A percentile compares a stretch with the other conserved stretches of the same genome.
phyloP scores from a whole-genome alignment of 202 grass and related monocot species.

The Eragrostis tef region DNA sequence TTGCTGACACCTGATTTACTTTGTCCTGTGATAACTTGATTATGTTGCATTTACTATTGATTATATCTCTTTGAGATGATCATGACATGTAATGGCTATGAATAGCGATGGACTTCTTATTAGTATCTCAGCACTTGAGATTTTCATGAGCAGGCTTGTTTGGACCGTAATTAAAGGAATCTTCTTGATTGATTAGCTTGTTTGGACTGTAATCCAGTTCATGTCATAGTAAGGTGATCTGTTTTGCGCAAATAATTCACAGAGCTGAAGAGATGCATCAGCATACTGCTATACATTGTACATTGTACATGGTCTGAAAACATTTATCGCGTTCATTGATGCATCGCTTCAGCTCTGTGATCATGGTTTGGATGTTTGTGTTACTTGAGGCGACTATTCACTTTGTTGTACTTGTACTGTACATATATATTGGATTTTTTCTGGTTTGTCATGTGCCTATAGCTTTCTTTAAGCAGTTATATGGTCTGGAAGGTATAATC shows the following conservation, averaged over 20 bases:
- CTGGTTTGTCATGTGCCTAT: not conserved
- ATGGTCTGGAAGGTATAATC: not conserved
- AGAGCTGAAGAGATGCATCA: no score
- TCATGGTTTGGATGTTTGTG: not conserved
- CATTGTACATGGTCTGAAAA: not conserved
- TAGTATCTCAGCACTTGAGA: not conserved
- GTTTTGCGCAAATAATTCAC: not conserved
- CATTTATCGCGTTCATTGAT: not conserved
- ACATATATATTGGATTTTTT: not conserved
- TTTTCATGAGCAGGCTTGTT: not conserved
- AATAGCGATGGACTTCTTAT: not conserved
- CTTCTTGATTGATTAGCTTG: not conserved
- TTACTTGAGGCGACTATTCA: not conserved
- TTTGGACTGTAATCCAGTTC: not conserved
- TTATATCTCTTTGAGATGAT: conserved; percentile 21
- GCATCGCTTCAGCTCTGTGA: not conserved
- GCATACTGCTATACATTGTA: not conserved
- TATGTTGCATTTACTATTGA: conserved; percentile 20
- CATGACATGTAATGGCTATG: conserved; percentile 12
- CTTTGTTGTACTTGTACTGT: not conserved
- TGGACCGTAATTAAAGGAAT: not conserved
- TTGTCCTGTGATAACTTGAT: not conserved
- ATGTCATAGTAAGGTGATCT: not conserved
- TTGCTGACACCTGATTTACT: not conserved
- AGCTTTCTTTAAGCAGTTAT: conserved; percentile 3